Evolutionary conservation across 1,284 basidiomycete genomes (phyloP).

Genomic region (Amylostereum areolatum): DNA sequence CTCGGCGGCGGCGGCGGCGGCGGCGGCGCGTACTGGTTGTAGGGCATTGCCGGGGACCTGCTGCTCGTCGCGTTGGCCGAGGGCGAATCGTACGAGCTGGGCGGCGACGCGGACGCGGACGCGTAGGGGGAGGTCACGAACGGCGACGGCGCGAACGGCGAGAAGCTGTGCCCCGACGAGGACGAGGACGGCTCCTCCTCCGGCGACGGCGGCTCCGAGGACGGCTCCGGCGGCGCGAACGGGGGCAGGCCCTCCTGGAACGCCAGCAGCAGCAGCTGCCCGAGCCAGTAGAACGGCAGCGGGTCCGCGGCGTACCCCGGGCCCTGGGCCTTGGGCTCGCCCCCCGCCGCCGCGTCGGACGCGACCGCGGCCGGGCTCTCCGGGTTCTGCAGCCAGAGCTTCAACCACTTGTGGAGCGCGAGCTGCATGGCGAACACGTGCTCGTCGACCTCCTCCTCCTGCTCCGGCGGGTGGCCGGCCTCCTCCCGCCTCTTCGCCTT

Average conservation of each 20-base stretch:
- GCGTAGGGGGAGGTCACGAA: constrained; percentile 7
- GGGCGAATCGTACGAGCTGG: constrained; percentile 2
- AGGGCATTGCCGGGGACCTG: constrained; percentile 10
- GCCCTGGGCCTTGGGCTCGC: constrained; percentile 26
- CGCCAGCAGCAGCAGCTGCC: constrained; percentile 46
- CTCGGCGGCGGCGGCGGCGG: not conserved
- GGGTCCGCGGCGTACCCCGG: constrained; percentile 42
- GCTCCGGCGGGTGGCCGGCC: not conserved
- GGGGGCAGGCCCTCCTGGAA: constrained; percentile 43
- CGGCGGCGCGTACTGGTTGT: constrained; percentile 21
- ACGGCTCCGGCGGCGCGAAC: too few species aligned
- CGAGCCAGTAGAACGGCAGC: constrained; percentile 59
- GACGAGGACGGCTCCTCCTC: not conserved
- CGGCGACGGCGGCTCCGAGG: not conserved
- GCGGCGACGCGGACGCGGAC: not conserved
- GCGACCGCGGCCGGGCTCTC: constrained; percentile 29
- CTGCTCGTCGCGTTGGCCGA: constrained; percentile 5
- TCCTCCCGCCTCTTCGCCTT: too few species aligned
- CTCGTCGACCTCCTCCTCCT: constrained; percentile 10
- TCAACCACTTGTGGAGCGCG: constrained; percentile 53
- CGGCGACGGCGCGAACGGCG: not conserved
- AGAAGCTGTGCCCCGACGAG: not conserved
- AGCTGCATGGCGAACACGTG: constrained; percentile 36
- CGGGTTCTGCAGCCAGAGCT: constrained; percentile 45
- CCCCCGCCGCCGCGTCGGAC: not conserved